Base-by-base conservation (phyloP, 176 grass and related monocot genomes). In the Cenchrus americanus region DNA sequence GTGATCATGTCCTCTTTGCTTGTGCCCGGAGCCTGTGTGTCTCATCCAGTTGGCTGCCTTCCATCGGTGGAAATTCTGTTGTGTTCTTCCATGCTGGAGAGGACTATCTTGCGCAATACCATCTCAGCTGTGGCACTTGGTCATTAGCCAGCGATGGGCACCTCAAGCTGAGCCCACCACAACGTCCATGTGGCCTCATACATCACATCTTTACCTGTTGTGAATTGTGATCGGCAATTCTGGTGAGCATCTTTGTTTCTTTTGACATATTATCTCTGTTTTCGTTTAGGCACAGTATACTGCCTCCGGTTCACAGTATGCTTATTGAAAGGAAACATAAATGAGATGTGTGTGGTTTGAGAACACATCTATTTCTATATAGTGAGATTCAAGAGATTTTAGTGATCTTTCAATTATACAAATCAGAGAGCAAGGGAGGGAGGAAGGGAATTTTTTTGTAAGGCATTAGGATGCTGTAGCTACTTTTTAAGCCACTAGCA, bases 141-240 rank as follows among this genome's bases (percentile, higher is more conserved):
- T 81, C 79, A 27, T 6, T 37, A 14, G 79, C 65, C 4, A 12
- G 49, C 5, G 65, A 69, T 58, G 65, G 27, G 14, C 64, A 49
- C 3, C 78, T 23, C 30, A 81, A 57, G 78, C 78, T 81, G 69
- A 69, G 21, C 0, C 64, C 64, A n/a, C 78, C 78, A 26, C 64
- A 12, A 2, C 78, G 34, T 22, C 78, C 78, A 12, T 77, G 74
- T 68, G 8, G 48, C 49, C 78, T 68, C 78, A 55, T 80, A 15
- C 78, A 80, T 55, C 78, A 80, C 48, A 68, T 80, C 30, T 68
- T 68, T 52, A 80, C 78, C 30, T 80, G 64, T 40, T 80, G 78
- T 4, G 32, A 80, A n/a, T n/a, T n/a, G n/a, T n/a, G n/a, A n/a
- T 69, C 32, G 50, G 3, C 64, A 55, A 58, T 81, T 81, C 79